These are phyloP conservation scores for Chenopodium berlandieri DNA, from an alignment of 148 eudicot species.

Conservation along the genomic window DNA sequence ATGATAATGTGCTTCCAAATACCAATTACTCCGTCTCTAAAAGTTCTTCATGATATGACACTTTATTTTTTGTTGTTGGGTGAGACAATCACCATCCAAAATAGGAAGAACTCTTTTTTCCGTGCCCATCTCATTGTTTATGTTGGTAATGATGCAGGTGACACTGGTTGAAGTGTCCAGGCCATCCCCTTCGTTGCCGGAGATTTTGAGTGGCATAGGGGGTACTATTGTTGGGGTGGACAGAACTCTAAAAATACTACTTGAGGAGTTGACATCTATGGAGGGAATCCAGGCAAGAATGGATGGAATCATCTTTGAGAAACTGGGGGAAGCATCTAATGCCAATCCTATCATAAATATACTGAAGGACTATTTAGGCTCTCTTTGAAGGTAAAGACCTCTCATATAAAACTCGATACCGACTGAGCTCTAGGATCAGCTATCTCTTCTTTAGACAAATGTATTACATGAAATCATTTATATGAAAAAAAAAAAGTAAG, in stretches of 20 bases:
- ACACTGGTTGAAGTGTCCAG: conserved; percentile 70
- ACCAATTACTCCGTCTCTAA: too few relatives aligned
- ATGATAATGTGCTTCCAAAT: too few relatives aligned
- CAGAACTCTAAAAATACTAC: conserved; percentile 44
- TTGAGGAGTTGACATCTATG: conserved; percentile 47
- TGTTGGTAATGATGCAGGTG: conserved; percentile 45
- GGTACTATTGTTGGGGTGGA: conserved; percentile 57
- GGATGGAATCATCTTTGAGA: conserved; percentile 80
- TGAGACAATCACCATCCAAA: too few relatives aligned
- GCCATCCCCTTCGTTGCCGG: conserved; percentile 63
- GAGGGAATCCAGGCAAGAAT: conserved; percentile 85
- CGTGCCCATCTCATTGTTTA: neutral
- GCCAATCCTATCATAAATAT: conserved; percentile 38
- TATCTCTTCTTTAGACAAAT: neutral
- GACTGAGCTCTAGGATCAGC: neutral
- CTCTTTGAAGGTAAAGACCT: conserved; percentile 33
- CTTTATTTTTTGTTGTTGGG: too few relatives aligned
- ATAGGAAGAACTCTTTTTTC: too few relatives aligned
- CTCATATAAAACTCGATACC: neutral
- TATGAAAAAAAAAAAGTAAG: neutral
- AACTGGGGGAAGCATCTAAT: conserved; percentile 42
- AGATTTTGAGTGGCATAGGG: conserved; percentile 61
- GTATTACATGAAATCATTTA: neutral
- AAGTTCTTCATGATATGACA: too few relatives aligned
- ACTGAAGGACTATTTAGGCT: conserved; percentile 61